Base-by-base conservation (phyloP, 23 red algal genomes). In the Gracilaria domingensis region DNA sequence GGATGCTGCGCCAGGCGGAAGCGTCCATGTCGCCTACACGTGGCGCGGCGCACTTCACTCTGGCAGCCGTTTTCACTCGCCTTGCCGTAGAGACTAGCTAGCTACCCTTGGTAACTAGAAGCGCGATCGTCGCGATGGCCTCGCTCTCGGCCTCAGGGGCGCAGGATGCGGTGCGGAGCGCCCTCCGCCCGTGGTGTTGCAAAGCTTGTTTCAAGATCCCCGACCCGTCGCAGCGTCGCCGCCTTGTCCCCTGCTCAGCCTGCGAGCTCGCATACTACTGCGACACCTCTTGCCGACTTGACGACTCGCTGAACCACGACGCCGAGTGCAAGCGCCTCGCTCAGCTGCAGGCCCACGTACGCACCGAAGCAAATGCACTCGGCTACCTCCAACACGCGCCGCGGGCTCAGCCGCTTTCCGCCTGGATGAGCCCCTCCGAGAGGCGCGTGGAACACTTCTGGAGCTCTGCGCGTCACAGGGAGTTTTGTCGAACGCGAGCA, bases 311-410 rank as follows among this genome's bases (percentile, higher is more conserved):
- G 6, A 14, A 64, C 6, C 58, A 64, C 26, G 17, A 64, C 4
- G 14, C 58, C 58, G 58, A 64, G 58, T n/a, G 58, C 58, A 64
- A 64, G n/a, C n/a, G n/a, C 58, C 58, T 64, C 58, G 26, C 23
- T 14, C 58, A 64, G 17, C 58, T 64, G 26, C 58, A 64, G 58
- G 6, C 3, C 4, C 4, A 64, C 58, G 4, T 64, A n/a, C n/a
- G n/a, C n/a, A n/a, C n/a, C 58, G 58, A 64, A 4, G 58, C 21
- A 64, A 4, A 64, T 14, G 17, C 58, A 29, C 58, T 4, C 58
- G 58, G 26, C 7, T 16, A 64, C 17, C 58, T 8, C 58, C 14
- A 6, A 64, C 17, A 4, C 4, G 14, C 58, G 6, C 6, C 58
- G 58, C 58, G n/a, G n/a, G n/a, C n/a, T n/a, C n/a, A n/a, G n/a